Evolutionary conservation across 169 alveolate genomes (phyloP), one percentile per base, ranked within the genome.

Genomic region (Theileria luwenshuni): DNA sequence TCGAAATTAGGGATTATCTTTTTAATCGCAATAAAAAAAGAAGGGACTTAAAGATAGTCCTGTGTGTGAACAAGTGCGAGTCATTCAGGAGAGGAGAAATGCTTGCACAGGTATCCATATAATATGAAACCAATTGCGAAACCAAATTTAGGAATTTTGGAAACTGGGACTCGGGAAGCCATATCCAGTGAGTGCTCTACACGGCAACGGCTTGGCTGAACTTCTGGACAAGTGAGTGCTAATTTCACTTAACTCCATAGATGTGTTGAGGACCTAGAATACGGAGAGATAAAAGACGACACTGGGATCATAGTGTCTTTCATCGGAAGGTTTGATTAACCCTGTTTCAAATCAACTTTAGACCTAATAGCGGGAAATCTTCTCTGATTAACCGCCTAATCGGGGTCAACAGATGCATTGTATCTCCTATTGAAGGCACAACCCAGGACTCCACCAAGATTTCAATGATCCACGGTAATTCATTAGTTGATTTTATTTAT

Each of bases 341-440:
- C 49, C 52, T 27, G 47, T 47, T 17, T 54, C 42, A 25, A 58
- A 71, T 35, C 59, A 60, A 19, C 56, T 72, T 30, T 84, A 88
- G 90, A 68, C 93, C 91, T 0, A 88, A 88, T 52, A 74, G 91
- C 19, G 93, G 93, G 28, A 88, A 88, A 71, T 83, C 91, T 3
- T 81, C 91, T 27, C 68, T 88, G 65, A 56, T 84, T 32, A 88
- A 88, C 62, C 65, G 70, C 75, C 64, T 88, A 38, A 25, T 83
- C 54, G 87, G 86, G 12, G 70, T 77, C 25, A 64, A 74, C 19
- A 86, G 93, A 38, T 88, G 86, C 62, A 70, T 88, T n/a, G 93
- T 88, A 51, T 88, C 93, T 21, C 90, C 93, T 10, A 65, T 62
- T 51, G 92, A 83, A 49, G 93, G 93, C 10, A 88, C 93, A 0